Conservation (phyloP, 495 filamentous ascomycete species). For the Mycothermus thermophilus region DNA sequence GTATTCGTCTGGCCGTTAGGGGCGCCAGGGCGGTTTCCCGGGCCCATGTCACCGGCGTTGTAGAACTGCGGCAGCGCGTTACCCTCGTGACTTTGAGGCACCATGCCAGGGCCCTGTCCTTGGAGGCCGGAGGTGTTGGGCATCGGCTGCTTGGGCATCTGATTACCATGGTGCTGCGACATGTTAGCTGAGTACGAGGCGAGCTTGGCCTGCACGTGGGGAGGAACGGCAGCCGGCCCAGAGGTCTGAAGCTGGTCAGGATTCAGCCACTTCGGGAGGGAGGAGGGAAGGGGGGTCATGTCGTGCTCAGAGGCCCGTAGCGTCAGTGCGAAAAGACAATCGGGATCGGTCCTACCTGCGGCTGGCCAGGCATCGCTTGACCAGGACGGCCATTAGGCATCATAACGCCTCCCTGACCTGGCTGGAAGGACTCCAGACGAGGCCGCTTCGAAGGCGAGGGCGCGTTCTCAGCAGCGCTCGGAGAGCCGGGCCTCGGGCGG, state of each 20-base stretch:
- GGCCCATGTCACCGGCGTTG: slow-evolving; percentile 35
- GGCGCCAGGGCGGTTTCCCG: slow-evolving; percentile 40
- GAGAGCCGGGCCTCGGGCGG: slow-evolving; percentile 65
- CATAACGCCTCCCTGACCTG: slow-evolving; percentile 53
- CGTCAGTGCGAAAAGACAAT: slow-evolving; percentile 44
- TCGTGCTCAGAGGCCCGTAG: slow-evolving; percentile 66
- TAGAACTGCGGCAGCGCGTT: slow-evolving; percentile 55
- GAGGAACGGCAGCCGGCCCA: slow-evolving; percentile 48
- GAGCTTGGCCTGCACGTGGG: slow-evolving; percentile 59
- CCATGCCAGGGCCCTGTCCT: slow-evolving; percentile 66
- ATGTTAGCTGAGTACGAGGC: slow-evolving; percentile 76
- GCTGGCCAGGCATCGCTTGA: slow-evolving; percentile 58
- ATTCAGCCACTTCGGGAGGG: slow-evolving; percentile 56
- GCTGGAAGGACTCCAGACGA: slow-evolving; percentile 64
- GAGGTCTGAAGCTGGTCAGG: slow-evolving; percentile 62
- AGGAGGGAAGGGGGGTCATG: no score
- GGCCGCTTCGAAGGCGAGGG: slow-evolving; percentile 85
- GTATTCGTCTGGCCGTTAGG: slow-evolving; percentile 39
- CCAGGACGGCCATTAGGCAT: slow-evolving; percentile 64
- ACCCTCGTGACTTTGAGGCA: slow-evolving; percentile 54
- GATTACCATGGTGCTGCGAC: slow-evolving; percentile 63
- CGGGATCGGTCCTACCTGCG: slow-evolving; percentile 49
- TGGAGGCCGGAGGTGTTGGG: slow-evolving; percentile 37
- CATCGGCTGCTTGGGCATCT: slow-evolving; percentile 57
- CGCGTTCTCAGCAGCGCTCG: slow-evolving; percentile 70